Evolutionary conservation across 2,329 filamentous ascomycete genomes (phyloP), one percentile per base, ranked within the genome.

Genomic region (Tympanopsis confertula): DNA sequence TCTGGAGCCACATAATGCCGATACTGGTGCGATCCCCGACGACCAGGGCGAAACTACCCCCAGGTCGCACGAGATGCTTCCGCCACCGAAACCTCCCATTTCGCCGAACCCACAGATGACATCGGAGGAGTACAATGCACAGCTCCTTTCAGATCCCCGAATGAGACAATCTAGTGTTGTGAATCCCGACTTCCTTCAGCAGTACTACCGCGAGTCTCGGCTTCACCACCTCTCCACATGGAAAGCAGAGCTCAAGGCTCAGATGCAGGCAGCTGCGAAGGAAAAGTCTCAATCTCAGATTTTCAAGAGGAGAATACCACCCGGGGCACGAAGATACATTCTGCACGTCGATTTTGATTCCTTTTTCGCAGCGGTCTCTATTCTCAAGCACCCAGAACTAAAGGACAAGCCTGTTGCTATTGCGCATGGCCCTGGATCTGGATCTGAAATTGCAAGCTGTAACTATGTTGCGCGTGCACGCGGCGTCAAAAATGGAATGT

Each of bases 341-440:
- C 74, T 98, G 52, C 91, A 98, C 50, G 86, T 98, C 20, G 91
- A 98, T 53, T 98, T 98, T 55, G 93, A 98, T 59, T 91, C 86
- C 57, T 98, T 98, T 61, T 98, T 98, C 58, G 94, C 88, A 41
- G 86, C 93, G 0, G 86, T 98, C 0, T 95, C 91, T 1, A 53
- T 77, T 12, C 86, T 87, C 48, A 82, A 78, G 38, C 69, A 78
- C 18, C 87, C 89, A 0, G 77, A 93, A 15, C 80, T 75, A 42
- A 64, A 68, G 29, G 78, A 84, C 37, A 89, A 87, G 51, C 91
- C 93, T 0, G 78, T 82, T 2, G 91, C 85, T 1, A 84, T 98
- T 22, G 89, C 91, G 3, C 91, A 98, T 52, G 83, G 89, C 4
- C 73, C 71, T 35, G 89, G 89, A 0, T 76, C 74, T 19, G 86